Evolutionary conservation across 352 stramenopile species (phyloP).

Genomic region (Pythium pyrilobum): DNA sequence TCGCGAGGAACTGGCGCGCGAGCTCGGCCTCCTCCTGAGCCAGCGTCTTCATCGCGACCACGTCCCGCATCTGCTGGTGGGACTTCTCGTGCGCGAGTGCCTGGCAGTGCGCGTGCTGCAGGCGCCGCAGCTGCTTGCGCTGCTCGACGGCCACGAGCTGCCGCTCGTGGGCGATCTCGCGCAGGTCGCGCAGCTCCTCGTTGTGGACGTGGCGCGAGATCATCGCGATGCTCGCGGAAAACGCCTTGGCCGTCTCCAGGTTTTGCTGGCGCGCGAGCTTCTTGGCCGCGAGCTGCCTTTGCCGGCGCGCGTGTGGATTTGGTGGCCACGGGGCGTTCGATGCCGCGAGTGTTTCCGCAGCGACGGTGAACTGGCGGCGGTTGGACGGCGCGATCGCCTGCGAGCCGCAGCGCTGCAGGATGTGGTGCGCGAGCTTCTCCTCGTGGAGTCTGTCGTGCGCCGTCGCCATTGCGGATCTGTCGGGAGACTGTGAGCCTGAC

Average conservation of each 20-base stretch:
- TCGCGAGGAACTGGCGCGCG: constrained; percentile 28
- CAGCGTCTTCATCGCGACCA: constrained; percentile 53
- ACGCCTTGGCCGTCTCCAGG: constrained; percentile 48
- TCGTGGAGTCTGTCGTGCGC: constrained; percentile 27
- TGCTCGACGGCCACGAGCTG: constrained; percentile 42
- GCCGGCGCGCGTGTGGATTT: not conserved
- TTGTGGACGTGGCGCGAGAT: constrained; percentile 71
- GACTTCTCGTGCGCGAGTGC: constrained; percentile 40
- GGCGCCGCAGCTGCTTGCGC: constrained; percentile 36
- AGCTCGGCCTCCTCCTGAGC: constrained; percentile 46
- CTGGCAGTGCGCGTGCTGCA: constrained; percentile 50
- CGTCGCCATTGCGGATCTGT: not conserved
- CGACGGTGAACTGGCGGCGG: constrained; percentile 24
- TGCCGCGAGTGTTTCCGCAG: constrained; percentile 25
- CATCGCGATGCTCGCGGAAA: constrained; percentile 65
- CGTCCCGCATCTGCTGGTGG: constrained; percentile 35
- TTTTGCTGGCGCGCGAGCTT: constrained; percentile 35
- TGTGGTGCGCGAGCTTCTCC: constrained; percentile 31
- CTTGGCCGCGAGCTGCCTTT: constrained; percentile 18
- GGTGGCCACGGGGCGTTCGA: not conserved
- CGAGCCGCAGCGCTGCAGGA: constrained; percentile 23
- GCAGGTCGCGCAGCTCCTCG: constrained; percentile 49
- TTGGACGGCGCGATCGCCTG: constrained; percentile 35
- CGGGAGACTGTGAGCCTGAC: not conserved
- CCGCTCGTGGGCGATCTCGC: constrained; percentile 30